Evolutionary conservation across 148 eudicot genomes (phyloP), one percentile per base, ranked within the genome.

Genomic region (Nyssa sinensis): DNA sequence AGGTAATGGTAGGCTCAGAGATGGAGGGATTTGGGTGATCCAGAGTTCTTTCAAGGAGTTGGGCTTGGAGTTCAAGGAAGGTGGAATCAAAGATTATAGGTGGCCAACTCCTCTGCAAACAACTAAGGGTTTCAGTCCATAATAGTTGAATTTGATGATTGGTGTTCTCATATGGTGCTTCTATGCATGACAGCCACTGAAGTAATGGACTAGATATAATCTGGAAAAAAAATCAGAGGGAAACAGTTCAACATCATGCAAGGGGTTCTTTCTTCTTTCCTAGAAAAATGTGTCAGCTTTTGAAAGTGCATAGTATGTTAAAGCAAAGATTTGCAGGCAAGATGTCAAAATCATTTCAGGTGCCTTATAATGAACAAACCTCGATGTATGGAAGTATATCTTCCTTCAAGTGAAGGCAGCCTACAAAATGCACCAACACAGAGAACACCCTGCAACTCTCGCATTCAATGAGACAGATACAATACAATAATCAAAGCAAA

Each of bases 21-120:
- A 94, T 86, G 80, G 85, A 77, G 29, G 81, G 83, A 34, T 77
- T 88, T 31, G 93, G 91, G 81, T 94, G 95, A 75, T 84, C 83
- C 3, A 90, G 90, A 77, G 93, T 79, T 84, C 44, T 77, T 74
- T 79, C 88, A 17, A 91, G 89, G 27, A 90, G 79, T 61, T 84
- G 85, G 66, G 87, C 89, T 72, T 84, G 90, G 55, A 83, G 73
- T 65, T 84, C 24, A 55, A 94, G 95, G 72, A 84, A 90, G 31
- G 87, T 80, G 53, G 93, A 84, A 76, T 90, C 71, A 29, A 85
- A 94, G 60, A 72, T 72, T 28, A 87, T 72, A 41, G 90, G 70
- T 16, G 93, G 97, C 72, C 73, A 73, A 73, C 89, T 87, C 47
- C 72, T 88, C 61, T 82, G 91, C 74, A 91, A 70, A 66, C 82